These are phyloP conservation scores for Exophiala phaeomuriformis DNA, from an alignment of 2,329 filamentous ascomycete species.

Conservation along the genomic window DNA sequence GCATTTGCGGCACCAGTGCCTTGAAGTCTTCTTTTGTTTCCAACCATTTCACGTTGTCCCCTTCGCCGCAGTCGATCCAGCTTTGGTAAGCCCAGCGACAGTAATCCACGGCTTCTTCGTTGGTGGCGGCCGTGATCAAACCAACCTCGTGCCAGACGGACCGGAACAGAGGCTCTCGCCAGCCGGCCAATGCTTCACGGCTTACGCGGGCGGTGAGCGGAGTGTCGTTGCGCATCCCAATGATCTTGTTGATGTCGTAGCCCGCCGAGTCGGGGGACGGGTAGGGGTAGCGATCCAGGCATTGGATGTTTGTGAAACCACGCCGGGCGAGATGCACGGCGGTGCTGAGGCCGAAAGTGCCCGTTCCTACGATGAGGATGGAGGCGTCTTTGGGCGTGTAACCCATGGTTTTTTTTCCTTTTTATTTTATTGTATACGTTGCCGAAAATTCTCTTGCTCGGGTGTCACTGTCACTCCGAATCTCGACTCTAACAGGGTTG, in stretches of 20 bases:
- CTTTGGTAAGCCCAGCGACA: slow-evolving; percentile 4
- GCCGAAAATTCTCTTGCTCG: background rate
- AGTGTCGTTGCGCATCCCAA: slow-evolving; percentile 8
- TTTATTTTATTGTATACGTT: background rate
- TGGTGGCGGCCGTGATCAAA: slow-evolving; percentile 4
- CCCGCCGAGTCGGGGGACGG: slow-evolving; percentile 6
- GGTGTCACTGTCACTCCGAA: too few relatives aligned
- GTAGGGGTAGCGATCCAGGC: slow-evolving; percentile 5
- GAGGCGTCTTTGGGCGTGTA: slow-evolving; percentile 8
- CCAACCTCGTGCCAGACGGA: slow-evolving; percentile 8
- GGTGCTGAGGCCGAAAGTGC: slow-evolving; percentile 47
- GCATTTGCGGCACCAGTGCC: background rate
- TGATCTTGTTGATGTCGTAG: slow-evolving; percentile 8
- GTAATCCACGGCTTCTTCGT: slow-evolving; percentile 2
- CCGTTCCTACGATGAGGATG: slow-evolving; percentile 44
- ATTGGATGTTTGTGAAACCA: slow-evolving; percentile 37
- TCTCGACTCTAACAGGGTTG: too few relatives aligned
- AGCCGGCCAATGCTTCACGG: slow-evolving; percentile 6
- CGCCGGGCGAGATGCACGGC: slow-evolving; percentile 30
- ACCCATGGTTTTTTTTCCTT: background rate
- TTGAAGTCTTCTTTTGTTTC: slow-evolving; percentile 3
- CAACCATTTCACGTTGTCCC: slow-evolving; percentile 6
- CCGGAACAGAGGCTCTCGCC: slow-evolving; percentile 6
- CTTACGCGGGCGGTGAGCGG: slow-evolving; percentile 4
- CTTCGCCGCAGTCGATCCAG: slow-evolving; percentile 8